Evolutionary conservation across 495 filamentous ascomycete species (phyloP), one percentile per base, ranked within the genome.

Genomic region (Aspergillus homomorphus): DNA sequence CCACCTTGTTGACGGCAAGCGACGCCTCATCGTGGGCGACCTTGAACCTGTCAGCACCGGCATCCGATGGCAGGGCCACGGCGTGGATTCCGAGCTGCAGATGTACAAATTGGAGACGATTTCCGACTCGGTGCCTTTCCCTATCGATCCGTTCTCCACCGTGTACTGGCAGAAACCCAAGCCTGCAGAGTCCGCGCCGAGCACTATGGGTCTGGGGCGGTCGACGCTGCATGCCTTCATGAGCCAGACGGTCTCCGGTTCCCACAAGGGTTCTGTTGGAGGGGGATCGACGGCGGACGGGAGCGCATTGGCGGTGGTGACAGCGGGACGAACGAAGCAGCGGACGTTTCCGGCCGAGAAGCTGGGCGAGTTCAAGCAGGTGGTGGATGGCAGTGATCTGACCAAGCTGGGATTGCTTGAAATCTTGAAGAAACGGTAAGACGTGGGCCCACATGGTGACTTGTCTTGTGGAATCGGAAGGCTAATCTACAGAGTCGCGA

Each of bases 131-230:
- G 72, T 79, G 10, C 69, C 58, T 20, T 72, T 77, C 19, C 80
- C 84, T 38, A 95, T 99, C 64, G 85, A 99, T 59, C 94, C 94
- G 0, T 96, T 91, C 66, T 91, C 89, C 0, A 85, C 82, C 1
- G 70, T 71, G 4, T 97, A 98, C 74, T 98, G 94, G 94, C 78
- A 76, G 16, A 76, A 71, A 41, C 79, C 64, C 42, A 73, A 69
- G 54, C 57, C 59, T 10, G 53, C 59, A 14, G 67, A 72, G 9
- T 56, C 54, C 8, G 57, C 55, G 15, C 52, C 62, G 8, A 46
- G 51, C 0, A 66, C 63, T 8, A 12, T 12, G 33, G 56, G 56
- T 4, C 20, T 58, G 16, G 63, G 58, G 7, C 56, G 58, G 10
- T 59, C 66, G 21, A 69, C 62, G 2, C 63, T 73, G 6, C 64